Evolutionary conservation across 1,139 yeast species (phyloP).

Genomic region (Debaryomyces sp.): DNA sequence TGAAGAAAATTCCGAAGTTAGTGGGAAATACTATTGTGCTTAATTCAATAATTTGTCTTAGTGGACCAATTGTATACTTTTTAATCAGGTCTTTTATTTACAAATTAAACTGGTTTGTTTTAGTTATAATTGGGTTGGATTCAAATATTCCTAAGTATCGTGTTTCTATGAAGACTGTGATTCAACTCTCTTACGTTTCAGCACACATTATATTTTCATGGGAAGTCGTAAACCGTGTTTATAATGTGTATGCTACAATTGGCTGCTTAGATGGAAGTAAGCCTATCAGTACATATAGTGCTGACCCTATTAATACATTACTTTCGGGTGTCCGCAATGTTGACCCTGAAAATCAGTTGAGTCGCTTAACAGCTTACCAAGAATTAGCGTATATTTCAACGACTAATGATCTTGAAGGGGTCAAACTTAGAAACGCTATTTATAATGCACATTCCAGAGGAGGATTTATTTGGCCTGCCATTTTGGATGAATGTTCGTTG

Average conservation of each 20-base stretch:
- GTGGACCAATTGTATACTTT: slow-evolving; percentile 52
- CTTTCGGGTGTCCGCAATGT: slow-evolving; percentile 66
- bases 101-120: slow-evolving; percentile 30
- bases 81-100: slow-evolving; percentile 49
- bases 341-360: slow-evolving; percentile 52
- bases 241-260: slow-evolving; percentile 72
- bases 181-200: slow-evolving; percentile 40
- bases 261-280: slow-evolving; percentile 82
- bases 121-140: slow-evolving; percentile 38
- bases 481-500: slow-evolving; percentile 60
- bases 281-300: slow-evolving; percentile 65
- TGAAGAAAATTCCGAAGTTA: slow-evolving; percentile 33
- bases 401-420: slow-evolving; percentile 43
- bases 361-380: slow-evolving; percentile 71
- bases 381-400: slow-evolving; percentile 67
- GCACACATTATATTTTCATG: slow-evolving; percentile 49
- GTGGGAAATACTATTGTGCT: slow-evolving; percentile 40
- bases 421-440: slow-evolving; percentile 52
- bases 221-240: slow-evolving; percentile 66
- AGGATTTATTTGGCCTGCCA: slow-evolving; percentile 56
- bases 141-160: slow-evolving; percentile 35
- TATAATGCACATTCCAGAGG: slow-evolving; percentile 53
- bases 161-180: slow-evolving; percentile 38
- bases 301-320: slow-evolving; percentile 75
- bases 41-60: slow-evolving; percentile 28